Conservation (phyloP, 2,329 filamentous ascomycete genomes). For the Didymosphaeria variabile region DNA sequence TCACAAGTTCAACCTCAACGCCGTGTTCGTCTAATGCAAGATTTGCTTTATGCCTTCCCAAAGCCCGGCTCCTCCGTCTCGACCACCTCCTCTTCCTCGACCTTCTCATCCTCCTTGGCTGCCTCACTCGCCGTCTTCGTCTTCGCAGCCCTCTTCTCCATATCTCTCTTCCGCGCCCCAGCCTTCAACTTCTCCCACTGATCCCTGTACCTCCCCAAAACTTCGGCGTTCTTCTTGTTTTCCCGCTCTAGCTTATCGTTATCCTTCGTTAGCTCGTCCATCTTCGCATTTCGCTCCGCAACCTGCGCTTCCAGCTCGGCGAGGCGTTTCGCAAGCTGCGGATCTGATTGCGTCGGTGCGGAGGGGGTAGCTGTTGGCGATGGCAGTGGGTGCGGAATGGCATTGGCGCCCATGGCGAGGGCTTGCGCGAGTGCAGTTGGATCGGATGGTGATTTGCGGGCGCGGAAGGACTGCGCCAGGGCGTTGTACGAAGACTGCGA, state of each 20-base stretch:
- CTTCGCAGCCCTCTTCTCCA: conserved; percentile 31
- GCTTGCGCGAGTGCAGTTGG: conserved; percentile 39
- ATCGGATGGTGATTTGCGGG: conserved; percentile 33
- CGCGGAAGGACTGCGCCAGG: conserved; percentile 78
- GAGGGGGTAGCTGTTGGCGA: conserved; percentile 16
- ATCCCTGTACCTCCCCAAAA: conserved; percentile 66
- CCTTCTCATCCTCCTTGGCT: conserved; percentile 17
- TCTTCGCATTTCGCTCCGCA: conserved; percentile 32
- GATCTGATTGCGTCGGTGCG: conserved; percentile 12
- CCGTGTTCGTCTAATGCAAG: neutral
- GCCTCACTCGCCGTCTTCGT: conserved; percentile 49
- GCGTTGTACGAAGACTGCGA: conserved; percentile 88
- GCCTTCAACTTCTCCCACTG: conserved; percentile 76
- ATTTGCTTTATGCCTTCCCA: conserved; percentile 36
- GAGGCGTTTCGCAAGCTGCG: conserved; percentile 29
- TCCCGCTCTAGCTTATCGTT: conserved; percentile 70
- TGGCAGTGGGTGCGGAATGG: conserved; percentile 21
- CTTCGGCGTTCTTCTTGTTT: conserved; percentile 66
- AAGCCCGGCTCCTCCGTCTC: conserved; percentile 39
- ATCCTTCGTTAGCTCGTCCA: conserved; percentile 63
- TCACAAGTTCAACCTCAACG: neutral
- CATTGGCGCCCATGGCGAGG: conserved; percentile 33
- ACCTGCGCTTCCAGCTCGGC: conserved; percentile 40
- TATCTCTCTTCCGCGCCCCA: conserved; percentile 58
- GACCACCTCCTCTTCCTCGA: conserved; percentile 18